These are phyloP conservation scores for Phaeoacremonium minimum DNA, from an alignment of 2,329 filamentous ascomycete species.

Conservation along the genomic window DNA sequence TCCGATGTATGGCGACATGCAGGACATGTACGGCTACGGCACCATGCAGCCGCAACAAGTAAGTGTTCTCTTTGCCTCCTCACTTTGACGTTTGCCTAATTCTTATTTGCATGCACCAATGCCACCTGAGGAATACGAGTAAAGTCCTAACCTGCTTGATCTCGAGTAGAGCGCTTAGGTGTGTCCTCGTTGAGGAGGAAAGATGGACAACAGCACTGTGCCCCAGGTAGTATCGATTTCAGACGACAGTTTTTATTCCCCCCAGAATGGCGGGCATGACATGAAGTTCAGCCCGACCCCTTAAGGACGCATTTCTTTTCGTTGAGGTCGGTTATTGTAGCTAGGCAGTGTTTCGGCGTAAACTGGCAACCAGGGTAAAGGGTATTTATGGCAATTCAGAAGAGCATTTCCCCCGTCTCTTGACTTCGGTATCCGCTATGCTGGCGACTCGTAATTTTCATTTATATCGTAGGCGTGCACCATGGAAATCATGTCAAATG, in stretches of 20 bases:
- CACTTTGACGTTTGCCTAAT: conserved; percentile 4
- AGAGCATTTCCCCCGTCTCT: no score
- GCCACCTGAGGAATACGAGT: conserved; percentile 41
- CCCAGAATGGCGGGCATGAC: no score
- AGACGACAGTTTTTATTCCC: no score
- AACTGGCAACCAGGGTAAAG: neutral
- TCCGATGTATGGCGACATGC: conserved; percentile 76
- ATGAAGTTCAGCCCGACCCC: no score
- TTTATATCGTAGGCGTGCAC: no score
- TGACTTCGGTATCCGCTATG: no score
- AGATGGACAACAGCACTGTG: no score
- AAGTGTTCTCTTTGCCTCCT: conserved; percentile 25
- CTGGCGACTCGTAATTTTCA: no score
- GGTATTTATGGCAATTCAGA: no score
- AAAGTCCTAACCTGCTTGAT: conserved; percentile 9
- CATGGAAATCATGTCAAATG: no score
- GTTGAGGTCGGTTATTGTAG: neutral
- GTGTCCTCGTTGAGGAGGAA: no score
- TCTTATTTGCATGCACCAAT: conserved; percentile 32
- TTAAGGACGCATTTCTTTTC: conserved; percentile 3
- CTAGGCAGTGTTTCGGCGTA: neutral
- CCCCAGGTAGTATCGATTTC: no score
- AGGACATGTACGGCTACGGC: conserved; percentile 81
- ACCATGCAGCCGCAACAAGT: conserved; percentile 81
- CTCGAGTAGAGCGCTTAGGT: conserved; percentile 8